Evolutionary conservation across 805 yeast genomes (phyloP), one percentile per base, ranked within the genome.

Genomic region (Kluyveromyces wickerhamii): DNA sequence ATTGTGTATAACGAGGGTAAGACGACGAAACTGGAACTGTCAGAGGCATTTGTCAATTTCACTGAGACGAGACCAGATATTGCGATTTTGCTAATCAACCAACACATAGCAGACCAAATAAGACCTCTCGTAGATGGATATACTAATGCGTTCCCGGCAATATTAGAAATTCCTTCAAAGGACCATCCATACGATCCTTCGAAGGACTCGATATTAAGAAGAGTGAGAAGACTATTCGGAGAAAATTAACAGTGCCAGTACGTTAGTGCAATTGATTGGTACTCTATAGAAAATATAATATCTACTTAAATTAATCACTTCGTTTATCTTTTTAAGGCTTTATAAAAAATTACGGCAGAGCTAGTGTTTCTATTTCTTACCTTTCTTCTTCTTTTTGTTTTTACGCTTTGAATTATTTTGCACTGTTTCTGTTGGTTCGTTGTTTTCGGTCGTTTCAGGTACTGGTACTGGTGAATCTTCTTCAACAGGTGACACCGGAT

Each of bases 111-210:
- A 12, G 97, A 92, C 51, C 71, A 76, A 48, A 89, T 92, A 38
- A 72, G 98, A 60, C 69, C 70, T 45, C 71, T 72, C 45, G 86
- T 92, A 29, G 98, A 92, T 51, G 69, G 74, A 31, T 92, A 72
- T 63, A 77, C 94, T 12, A 75, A 78, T 44, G 95, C 98, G 8
- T 92, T 92, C 62, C 98, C 98, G 7, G 96, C 98, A 3, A 76
- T 92, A 31, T 69, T 92, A 53, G 98, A 92, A 63, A 92, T 92
- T 42, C 98, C 98, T 18, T 86, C 96, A 11, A 92, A 92, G 66
- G 98, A 92, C 55, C 97, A 92, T 59, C 97, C 98, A 15, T 92
- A 92, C 59, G 94, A 92, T 59, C 98, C 98, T 14, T 97, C 89
- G 59, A 92, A 89, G 75, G 98, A 92, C 62, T 81, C 95, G 14